These are phyloP conservation scores for Cryptococcus sp. DNA, from an alignment of 1,284 basidiomycete genomes.

Conservation along the genomic window DNA sequence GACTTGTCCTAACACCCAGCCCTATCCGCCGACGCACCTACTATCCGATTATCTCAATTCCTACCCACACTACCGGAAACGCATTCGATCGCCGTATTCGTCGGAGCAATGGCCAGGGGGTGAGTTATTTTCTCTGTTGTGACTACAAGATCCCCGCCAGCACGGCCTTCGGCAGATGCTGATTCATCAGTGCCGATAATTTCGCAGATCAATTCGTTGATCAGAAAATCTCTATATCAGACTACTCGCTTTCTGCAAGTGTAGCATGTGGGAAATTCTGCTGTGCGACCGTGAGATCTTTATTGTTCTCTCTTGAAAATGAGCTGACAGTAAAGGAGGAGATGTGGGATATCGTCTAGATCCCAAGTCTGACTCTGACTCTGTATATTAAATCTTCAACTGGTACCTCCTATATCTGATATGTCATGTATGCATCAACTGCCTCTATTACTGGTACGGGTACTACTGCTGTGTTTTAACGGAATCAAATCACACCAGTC, in stretches of 20 bases:
- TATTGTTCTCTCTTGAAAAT: background rate
- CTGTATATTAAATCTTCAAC: no score
- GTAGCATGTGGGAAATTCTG: constrained; percentile 89
- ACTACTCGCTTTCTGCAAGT: constrained; percentile 89
- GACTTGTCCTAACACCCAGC: constrained; percentile 53
- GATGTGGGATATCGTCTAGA: constrained; percentile 58
- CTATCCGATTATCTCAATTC: constrained; percentile 75
- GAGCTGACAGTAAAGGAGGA: constrained; percentile 49
- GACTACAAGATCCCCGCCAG: background rate
- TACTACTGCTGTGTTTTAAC: no score
- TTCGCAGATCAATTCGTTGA: constrained; percentile 94
- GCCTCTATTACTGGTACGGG: no score
- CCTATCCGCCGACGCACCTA: constrained; percentile 85
- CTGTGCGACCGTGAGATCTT: constrained; percentile 54
- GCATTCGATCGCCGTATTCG: constrained; percentile 89
- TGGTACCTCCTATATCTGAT: no score
- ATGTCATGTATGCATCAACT: no score
- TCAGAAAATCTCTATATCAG: constrained; percentile 94
- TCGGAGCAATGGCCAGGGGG: constrained; percentile 95
- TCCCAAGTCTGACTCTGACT: no score
- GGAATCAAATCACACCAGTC: no score
- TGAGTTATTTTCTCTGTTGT: constrained; percentile 18
- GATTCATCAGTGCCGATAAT: constrained; percentile 64
- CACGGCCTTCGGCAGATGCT: background rate
- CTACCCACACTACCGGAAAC: constrained; percentile 76